phyloP scores from a whole-genome alignment of 225 moss, liverwort and hornwort genomes.

The Marchantia paleacea region DNA sequence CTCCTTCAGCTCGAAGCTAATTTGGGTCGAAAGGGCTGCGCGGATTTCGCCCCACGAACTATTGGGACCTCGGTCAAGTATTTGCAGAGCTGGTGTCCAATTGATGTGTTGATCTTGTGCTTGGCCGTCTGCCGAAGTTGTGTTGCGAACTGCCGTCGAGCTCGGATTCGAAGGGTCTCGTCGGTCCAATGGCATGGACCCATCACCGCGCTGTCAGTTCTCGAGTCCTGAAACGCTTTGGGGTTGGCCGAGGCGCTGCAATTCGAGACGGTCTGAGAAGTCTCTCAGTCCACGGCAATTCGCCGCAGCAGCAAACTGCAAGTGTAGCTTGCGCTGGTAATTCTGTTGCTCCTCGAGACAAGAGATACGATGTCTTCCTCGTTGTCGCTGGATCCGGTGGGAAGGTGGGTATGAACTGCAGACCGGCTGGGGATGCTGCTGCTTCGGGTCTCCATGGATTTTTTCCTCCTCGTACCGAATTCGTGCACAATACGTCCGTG shows the following conservation, averaged over 20 bases:
- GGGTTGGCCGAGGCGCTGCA: neutral
- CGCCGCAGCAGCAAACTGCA: neutral
- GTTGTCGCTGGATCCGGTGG: neutral
- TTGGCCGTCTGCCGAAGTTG: no score
- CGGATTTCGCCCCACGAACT: no score
- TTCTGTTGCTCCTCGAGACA: neutral
- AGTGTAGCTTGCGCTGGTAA: neutral
- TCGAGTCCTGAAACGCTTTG: conserved; percentile 21
- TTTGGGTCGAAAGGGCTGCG: no score
- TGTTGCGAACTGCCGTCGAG: no score
- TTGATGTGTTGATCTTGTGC: no score
- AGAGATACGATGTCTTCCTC: no score
- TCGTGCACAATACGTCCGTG: conserved; percentile 26
- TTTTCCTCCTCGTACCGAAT: neutral
- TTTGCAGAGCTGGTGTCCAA: no score
- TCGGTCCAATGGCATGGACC: conserved; percentile 43
- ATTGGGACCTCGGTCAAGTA: no score
- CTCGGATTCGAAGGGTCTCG: neutral
- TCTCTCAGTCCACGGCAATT: neutral
- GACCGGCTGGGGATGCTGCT: neutral
- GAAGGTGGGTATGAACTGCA: neutral
- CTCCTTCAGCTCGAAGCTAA: no score
- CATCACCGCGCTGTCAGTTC: conserved; percentile 23
- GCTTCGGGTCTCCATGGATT: neutral
- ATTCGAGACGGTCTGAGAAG: neutral